These are phyloP conservation scores for Solanum chacoense DNA, from an alignment of 305 asterid genomes.

Conservation along the genomic window DNA sequence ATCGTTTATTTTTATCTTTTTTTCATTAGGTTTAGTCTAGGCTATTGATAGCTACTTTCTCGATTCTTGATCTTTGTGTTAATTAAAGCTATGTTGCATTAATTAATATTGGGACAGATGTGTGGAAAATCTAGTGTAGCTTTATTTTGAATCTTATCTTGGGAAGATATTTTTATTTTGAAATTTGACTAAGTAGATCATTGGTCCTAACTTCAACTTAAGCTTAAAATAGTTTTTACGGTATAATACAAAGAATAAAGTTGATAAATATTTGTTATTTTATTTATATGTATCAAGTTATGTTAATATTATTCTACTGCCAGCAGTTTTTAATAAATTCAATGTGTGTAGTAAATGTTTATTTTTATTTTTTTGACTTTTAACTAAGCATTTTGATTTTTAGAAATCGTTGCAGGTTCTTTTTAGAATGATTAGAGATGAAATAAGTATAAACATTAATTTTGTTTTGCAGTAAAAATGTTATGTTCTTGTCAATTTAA, in stretches of 20 bases:
- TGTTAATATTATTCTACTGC: not conserved
- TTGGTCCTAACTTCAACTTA: not conserved
- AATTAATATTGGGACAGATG: not conserved
- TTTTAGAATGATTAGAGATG: too few species aligned
- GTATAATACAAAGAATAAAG: not conserved
- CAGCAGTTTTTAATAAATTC: too few species aligned
- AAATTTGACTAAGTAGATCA: not conserved
- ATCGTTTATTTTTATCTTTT: not conserved
- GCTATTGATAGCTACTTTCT: not conserved
- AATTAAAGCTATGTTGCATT: not conserved
- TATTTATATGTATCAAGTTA: too few species aligned
- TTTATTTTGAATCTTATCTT: not conserved
- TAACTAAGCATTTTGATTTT: too few species aligned
- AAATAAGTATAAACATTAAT: too few species aligned
- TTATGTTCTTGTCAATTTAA: too few species aligned
- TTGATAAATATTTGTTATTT: not conserved
- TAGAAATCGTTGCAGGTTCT: too few species aligned
- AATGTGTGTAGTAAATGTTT: too few species aligned
- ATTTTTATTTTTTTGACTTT: too few species aligned
- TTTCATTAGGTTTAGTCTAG: not conserved
- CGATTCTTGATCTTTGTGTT: not conserved
- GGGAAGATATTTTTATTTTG: not conserved
- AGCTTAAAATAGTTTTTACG: not conserved
- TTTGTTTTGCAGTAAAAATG: too few species aligned
- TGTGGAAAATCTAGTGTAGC: not conserved